Percentiles rank a stretch among this genome's conserved stretches.
These are phyloP conservation scores for Serendipita sp. DNA, from an alignment of 768 basidiomycete genomes.

Conservation along the genomic window DNA sequence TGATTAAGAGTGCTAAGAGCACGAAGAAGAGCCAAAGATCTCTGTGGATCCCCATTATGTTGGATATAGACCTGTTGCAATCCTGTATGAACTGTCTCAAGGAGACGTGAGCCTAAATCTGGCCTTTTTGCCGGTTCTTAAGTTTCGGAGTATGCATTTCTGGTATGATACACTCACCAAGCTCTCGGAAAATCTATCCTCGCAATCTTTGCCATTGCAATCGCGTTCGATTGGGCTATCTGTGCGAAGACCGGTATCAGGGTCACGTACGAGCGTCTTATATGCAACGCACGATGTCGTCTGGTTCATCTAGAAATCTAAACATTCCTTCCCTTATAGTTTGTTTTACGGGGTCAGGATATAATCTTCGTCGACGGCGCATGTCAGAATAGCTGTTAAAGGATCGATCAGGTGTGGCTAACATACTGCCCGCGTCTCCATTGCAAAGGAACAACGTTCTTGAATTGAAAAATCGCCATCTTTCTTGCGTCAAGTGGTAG, in stretches of 20 bases:
- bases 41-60: slow-evolving; percentile 24
- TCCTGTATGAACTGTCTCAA: slow-evolving; percentile 36
- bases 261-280: not conserved
- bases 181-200: slow-evolving; percentile 55
- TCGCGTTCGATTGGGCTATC: slow-evolving; percentile 66
- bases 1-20: slow-evolving; percentile 46
- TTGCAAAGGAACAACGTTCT: slow-evolving; percentile 54
- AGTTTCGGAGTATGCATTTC: slow-evolving; percentile 6
- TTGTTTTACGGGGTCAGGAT: slow-evolving; percentile 44
- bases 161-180: slow-evolving; percentile 33
- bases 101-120: slow-evolving; percentile 35
- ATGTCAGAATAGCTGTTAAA: not conserved
- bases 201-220: slow-evolving; percentile 60
- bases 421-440: slow-evolving; percentile 67
- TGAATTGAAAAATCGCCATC: slow-evolving; percentile 78
- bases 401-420: not conserved
- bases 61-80: slow-evolving; percentile 34
- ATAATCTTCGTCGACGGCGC: slow-evolving; percentile 32
- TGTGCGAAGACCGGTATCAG: slow-evolving; percentile 16
- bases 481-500: slow-evolving; percentile 54
- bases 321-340: slow-evolving; percentile 53
- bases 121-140: slow-evolving; percentile 34
- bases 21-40: slow-evolving; percentile 38
- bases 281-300: slow-evolving; percentile 45
- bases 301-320: slow-evolving; percentile 54